These are phyloP conservation scores for Malassezia obtusa DNA, from an alignment of 1,284 basidiomycete genomes.

Conservation along the genomic window DNA sequence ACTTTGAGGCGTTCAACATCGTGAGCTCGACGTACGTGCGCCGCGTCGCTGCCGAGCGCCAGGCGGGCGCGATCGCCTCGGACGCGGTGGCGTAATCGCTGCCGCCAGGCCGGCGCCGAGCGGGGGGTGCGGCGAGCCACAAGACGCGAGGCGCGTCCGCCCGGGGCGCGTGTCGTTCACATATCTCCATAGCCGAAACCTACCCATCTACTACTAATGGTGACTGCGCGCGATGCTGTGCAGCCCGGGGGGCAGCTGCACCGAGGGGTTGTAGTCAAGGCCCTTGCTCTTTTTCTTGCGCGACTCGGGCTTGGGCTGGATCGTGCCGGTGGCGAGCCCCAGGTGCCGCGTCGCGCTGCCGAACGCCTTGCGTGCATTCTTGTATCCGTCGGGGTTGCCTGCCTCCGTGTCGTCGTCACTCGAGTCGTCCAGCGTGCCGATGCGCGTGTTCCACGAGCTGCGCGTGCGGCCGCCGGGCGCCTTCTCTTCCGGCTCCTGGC, in stretches of 20 bases:
- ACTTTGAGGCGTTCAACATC: slow-evolving; percentile 46
- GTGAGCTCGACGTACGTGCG: slow-evolving; percentile 36
- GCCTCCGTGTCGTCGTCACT: slow-evolving; percentile 32
- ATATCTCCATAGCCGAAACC: too few relatives aligned
- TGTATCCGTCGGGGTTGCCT: slow-evolving; percentile 24
- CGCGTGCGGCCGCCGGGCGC: slow-evolving; percentile 21
- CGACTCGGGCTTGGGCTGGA: neutral
- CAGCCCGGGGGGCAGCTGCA: slow-evolving; percentile 2
- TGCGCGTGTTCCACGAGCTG: slow-evolving; percentile 35
- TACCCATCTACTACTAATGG: neutral
- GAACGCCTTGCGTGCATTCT: slow-evolving; percentile 35
- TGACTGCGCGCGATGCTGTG: slow-evolving; percentile 3
- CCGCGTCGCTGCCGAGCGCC: slow-evolving; percentile 30
- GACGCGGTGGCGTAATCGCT: neutral
- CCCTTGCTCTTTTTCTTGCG: neutral
- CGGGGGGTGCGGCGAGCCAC: too few relatives aligned
- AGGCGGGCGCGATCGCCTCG: slow-evolving; percentile 20
- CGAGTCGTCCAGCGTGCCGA: slow-evolving; percentile 22
- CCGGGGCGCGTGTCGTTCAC: neutral
- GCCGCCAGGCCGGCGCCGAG: neutral
- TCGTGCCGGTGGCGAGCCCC: slow-evolving; percentile 33
- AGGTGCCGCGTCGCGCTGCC: slow-evolving; percentile 30
- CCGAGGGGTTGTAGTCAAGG: neutral
- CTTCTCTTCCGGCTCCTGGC: slow-evolving; percentile 23
- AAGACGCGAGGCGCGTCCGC: too few relatives aligned